Evolutionary conservation across 176 grass and related monocot species (phyloP).

Genomic region (Elymus sibiricus): DNA sequence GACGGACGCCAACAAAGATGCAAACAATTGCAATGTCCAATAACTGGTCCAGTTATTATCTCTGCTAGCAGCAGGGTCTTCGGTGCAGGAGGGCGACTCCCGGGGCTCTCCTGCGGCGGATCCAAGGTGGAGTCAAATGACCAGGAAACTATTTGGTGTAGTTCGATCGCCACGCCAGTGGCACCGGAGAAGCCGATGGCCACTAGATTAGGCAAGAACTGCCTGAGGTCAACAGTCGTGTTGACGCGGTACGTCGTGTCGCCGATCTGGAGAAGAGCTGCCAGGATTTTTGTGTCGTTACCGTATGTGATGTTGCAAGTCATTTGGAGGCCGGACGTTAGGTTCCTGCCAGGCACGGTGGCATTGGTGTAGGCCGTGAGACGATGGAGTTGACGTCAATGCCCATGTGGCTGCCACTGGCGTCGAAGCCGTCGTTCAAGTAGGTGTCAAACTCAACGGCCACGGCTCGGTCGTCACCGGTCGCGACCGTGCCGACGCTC

Average conservation of each 20-base stretch:
- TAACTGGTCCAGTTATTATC: too few relatives aligned
- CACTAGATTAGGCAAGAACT: not conserved
- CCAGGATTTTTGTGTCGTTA: not conserved
- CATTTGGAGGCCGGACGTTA: not conserved
- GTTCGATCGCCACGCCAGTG: not conserved
- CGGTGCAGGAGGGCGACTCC: too few relatives aligned
- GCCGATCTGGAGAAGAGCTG: not conserved
- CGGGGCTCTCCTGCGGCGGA: too few relatives aligned
- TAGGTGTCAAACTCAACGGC: not conserved
- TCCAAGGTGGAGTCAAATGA: not conserved
- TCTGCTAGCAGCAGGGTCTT: too few relatives aligned
- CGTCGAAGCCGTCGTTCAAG: not conserved
- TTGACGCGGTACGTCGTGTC: not conserved
- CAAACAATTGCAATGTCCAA: too few relatives aligned
- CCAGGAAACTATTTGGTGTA: not conserved
- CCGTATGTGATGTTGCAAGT: conserved; percentile 20
- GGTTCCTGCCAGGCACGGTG: not conserved
- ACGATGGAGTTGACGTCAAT: conserved; percentile 6
- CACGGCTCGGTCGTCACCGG: not conserved
- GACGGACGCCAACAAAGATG: not conserved
- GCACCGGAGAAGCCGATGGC: conserved; percentile 40
- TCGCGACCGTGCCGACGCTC: not conserved
- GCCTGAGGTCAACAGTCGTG: not conserved
- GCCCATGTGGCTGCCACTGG: not conserved
- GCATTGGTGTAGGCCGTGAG: not conserved